phyloP scores from a whole-genome alignment of 352 stramenopile genomes.

The Thraustotheca clavata region DNA sequence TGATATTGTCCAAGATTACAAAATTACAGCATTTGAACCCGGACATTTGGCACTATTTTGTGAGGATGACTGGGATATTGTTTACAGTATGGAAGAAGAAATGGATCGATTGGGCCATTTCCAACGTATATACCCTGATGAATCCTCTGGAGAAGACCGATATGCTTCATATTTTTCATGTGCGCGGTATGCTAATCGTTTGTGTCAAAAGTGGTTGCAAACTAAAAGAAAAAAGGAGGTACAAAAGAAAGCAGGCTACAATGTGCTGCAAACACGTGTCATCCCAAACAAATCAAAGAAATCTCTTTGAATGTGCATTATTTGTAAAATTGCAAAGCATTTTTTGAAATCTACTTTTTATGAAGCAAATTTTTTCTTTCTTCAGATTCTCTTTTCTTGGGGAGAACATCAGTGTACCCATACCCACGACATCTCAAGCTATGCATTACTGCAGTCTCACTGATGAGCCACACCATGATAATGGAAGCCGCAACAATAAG shows the following conservation, averaged over 20 bases:
- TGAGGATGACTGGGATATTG: constrained; percentile 43
- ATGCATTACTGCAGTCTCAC: constrained; percentile 5
- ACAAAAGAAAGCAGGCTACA: constrained; percentile 5
- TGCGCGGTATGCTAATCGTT: constrained; percentile 19
- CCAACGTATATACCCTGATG: constrained; percentile 49
- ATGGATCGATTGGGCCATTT: constrained; percentile 61
- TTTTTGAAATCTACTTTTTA: no score
- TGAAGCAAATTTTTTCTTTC: background rate
- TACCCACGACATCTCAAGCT: background rate
- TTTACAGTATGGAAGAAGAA: constrained; percentile 64
- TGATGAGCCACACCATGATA: background rate
- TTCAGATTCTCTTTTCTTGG: background rate
- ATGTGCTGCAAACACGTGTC: no score
- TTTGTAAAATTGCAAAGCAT: no score
- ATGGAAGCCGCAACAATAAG: background rate
- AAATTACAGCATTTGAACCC: constrained; percentile 32
- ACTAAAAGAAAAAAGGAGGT: background rate
- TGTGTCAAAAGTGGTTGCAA: constrained; percentile 22
- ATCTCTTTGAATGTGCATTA: no score
- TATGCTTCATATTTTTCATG: constrained; percentile 20
- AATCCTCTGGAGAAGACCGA: constrained; percentile 11
- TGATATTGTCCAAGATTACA: constrained; percentile 43
- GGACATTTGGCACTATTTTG: constrained; percentile 48
- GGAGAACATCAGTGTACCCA: background rate
- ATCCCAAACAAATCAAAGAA: no score